A percentile compares a stretch with the other conserved stretches of the same genome.
Evolutionary conservation across 148 eudicot genomes (phyloP).

Genomic region (Rhododendron griersonianum): DNA sequence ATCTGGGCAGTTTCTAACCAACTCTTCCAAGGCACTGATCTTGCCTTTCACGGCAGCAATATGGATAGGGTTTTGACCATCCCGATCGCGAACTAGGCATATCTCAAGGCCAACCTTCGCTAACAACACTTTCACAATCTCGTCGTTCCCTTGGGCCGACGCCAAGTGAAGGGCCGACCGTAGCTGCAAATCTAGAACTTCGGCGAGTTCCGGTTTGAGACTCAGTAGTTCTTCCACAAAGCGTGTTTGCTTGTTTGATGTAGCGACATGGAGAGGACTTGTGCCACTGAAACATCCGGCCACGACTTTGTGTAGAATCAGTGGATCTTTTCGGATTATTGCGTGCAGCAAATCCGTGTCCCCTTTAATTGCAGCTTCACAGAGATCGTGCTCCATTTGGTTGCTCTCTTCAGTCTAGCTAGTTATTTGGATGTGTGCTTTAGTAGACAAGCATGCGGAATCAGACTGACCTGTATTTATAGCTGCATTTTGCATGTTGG

Average conservation of each 20-base stretch:
- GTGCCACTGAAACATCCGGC: not conserved
- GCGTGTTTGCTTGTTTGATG: not conserved
- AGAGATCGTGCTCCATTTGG: not conserved
- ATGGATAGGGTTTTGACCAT: conserved; percentile 14
- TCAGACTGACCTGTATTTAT: not conserved
- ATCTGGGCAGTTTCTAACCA: conserved; percentile 9
- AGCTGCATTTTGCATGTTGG: not conserved
- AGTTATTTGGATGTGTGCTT: not conserved
- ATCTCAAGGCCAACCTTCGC: conserved; percentile 2
- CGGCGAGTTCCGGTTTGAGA: not conserved
- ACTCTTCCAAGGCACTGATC: not conserved
- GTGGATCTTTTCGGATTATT: not conserved
- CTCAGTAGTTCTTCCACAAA: not conserved
- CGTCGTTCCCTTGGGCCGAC: conserved; percentile 26
- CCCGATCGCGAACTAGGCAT: conserved; percentile 25
- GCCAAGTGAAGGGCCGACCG: conserved; percentile 36
- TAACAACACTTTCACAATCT: conserved; percentile 14
- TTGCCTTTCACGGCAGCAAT: not conserved
- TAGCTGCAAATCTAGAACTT: not conserved
- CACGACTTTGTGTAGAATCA: not conserved
- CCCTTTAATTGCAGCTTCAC: not conserved
- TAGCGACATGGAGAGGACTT: not conserved
- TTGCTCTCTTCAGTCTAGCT: not conserved
- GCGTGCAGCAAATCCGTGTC: not conserved
- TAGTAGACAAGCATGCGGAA: not conserved